Conservation (phyloP, 75 land plant species). For the Pseudotsuga menziesii region DNA sequence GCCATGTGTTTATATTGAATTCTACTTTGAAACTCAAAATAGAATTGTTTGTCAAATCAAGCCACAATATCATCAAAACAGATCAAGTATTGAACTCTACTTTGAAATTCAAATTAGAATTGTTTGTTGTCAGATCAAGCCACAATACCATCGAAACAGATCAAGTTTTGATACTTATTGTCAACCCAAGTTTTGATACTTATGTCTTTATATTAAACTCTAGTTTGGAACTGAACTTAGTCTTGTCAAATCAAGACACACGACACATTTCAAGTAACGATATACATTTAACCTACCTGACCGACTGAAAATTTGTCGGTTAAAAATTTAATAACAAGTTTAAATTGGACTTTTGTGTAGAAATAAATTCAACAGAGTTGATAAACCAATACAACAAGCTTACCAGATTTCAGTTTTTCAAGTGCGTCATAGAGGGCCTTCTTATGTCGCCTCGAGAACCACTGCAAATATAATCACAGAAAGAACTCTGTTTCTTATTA, state of each 20-base stretch:
- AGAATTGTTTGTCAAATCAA: not conserved
- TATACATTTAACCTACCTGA: too few species aligned
- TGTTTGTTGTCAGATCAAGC: not conserved
- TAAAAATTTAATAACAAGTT: too few species aligned
- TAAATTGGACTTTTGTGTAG: too few species aligned
- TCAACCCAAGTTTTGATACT: not conserved
- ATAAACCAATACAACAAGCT: not conserved
- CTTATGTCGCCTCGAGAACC: conserved; percentile 27
- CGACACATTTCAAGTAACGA: not conserved
- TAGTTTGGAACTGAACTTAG: not conserved
- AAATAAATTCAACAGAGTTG: too few species aligned
- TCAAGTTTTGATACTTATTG: not conserved
- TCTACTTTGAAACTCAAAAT: not conserved
- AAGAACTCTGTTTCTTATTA: too few species aligned
- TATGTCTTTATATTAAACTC: not conserved
- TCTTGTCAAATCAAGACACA: not conserved
- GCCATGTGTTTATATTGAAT: not conserved
- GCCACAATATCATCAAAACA: not conserved
- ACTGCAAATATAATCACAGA: conserved; percentile 20
- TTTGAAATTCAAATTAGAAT: not conserved
- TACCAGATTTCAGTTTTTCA: conserved; percentile 45
- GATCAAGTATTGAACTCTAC: not conserved
- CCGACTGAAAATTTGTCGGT: too few species aligned
- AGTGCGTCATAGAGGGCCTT: conserved; percentile 42
- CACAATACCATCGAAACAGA: not conserved